Base-by-base conservation (phyloP, 179 eudicot genomes). In the Gypsophila paniculata region DNA sequence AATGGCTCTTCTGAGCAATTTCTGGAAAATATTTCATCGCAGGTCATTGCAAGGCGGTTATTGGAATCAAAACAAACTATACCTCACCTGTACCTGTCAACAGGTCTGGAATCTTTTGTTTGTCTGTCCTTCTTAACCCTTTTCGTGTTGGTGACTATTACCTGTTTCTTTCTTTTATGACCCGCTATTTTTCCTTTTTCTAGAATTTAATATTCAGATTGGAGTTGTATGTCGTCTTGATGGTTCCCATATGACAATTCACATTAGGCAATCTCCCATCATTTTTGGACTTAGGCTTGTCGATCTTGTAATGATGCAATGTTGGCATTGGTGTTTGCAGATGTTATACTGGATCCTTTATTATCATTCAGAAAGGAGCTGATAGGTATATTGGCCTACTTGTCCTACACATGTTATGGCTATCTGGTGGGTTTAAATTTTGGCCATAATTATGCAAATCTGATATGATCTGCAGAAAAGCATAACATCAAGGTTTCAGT, bases 401-500 rank as follows among this genome's bases (percentile, higher is more conserved):
- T 61, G 29, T 69, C 42, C 29, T 61, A 59, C 59, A 66, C 72
- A 1, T 34, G 3, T 66, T 42, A 36, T 60, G 52, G n/a, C 58
- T 52, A 42, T 36, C 34, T 17, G 25, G 18, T 49, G 64, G 51
- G 51, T 46, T 22, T 73, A 59, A 49, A 73, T 15, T 15, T 61
- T 51, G n/a, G 49, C 53, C 53, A 34, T 63, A 63, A 68, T 34
- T 68, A 8, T 17, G 36, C 54, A 58, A 57, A 38, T 72, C 21
- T 63, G 68, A 72, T 22, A 72, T 23, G 54, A 32, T 74, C 49
- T 78, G 32, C 93, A 94, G 99, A 84, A 61, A 87, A 87, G 75
- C 88, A 88, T 75, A 84, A 85, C 78, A 83, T 91, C 68, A 94
- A 94, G 90, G 97, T 94, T 71, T 91, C 99, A 12, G 99, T 94